phyloP scores from a whole-genome alignment of 2,329 filamentous ascomycete species.

The Fulvia fulva region DNA sequence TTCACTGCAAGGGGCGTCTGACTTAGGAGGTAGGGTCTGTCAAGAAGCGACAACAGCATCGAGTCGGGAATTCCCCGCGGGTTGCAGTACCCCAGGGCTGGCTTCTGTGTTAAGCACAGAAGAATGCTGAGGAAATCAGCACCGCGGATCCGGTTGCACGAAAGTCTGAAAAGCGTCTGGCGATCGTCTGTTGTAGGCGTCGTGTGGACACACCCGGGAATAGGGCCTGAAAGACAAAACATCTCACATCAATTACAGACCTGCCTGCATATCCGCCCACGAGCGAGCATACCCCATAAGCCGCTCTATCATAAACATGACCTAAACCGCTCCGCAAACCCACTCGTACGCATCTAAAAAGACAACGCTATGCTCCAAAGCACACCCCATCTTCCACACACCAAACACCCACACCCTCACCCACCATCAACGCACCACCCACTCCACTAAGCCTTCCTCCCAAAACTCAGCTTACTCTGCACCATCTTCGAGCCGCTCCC shows the following conservation, averaged over 20 bases:
- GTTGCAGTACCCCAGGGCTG: too few species aligned
- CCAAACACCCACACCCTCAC: background rate
- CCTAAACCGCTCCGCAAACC: background rate
- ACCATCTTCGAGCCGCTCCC: background rate
- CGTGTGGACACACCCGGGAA: too few species aligned
- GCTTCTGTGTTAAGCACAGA: too few species aligned
- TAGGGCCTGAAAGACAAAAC: too few species aligned
- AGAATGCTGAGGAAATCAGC: too few species aligned
- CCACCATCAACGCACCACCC: background rate
- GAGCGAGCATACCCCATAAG: background rate
- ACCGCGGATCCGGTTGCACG: too few species aligned
- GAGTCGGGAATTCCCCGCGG: too few species aligned
- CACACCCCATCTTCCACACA: background rate
- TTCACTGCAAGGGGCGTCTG: too few species aligned
- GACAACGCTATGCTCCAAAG: background rate
- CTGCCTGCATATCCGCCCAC: background rate
- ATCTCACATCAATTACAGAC: background rate
- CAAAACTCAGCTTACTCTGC: constrained; percentile 7
- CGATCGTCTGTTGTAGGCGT: too few species aligned
- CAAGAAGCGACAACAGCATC: too few species aligned
- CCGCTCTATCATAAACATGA: background rate
- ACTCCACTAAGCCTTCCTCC: background rate
- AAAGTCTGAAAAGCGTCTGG: too few species aligned
- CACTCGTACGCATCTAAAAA: background rate
- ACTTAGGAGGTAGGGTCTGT: too few species aligned